phyloP scores from a whole-genome alignment of 495 filamentous ascomycete genomes.

The Patellaria atrata region DNA sequence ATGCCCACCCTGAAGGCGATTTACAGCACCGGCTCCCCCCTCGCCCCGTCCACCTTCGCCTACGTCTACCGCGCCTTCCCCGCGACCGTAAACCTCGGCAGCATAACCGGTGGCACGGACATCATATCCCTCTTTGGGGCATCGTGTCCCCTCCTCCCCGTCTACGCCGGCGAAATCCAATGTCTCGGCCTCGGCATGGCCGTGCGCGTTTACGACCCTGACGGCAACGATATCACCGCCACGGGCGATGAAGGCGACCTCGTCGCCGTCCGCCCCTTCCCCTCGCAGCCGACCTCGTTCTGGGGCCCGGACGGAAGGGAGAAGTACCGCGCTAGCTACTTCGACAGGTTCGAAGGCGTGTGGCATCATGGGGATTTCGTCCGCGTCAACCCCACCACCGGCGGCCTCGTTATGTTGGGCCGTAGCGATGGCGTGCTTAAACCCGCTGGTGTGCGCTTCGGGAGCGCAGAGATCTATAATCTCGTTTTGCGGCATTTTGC shows the following conservation, averaged over 20 bases:
- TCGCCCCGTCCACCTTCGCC: slow-evolving; percentile 83
- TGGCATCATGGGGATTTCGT: slow-evolving; percentile 98
- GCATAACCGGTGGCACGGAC: slow-evolving; percentile 82
- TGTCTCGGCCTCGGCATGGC: slow-evolving; percentile 85
- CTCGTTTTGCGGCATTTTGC: slow-evolving; percentile 69
- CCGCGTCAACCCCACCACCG: slow-evolving; percentile 54
- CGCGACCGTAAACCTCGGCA: slow-evolving; percentile 57
- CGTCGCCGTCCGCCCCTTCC: slow-evolving; percentile 76
- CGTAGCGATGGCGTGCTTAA: slow-evolving; percentile 68
- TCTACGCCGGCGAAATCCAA: slow-evolving; percentile 81
- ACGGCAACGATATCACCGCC: slow-evolving; percentile 35
- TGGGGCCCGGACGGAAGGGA: slow-evolving; percentile 58
- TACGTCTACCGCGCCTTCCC: slow-evolving; percentile 78
- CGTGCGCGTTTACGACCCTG: slow-evolving; percentile 58
- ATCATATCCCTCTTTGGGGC: slow-evolving; percentile 90
- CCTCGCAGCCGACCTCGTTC: slow-evolving; percentile 80
- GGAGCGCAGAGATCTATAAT: slow-evolving; percentile 81
- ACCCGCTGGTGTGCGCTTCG: slow-evolving; percentile 64
- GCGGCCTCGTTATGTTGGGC: slow-evolving; percentile 72
- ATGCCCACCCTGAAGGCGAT: slow-evolving; percentile 55
- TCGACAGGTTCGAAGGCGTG: slow-evolving; percentile 60
- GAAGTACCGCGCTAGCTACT: slow-evolving; percentile 73
- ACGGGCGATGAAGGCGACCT: slow-evolving; percentile 72
- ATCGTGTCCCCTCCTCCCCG: slow-evolving; percentile 71
- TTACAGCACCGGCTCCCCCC: slow-evolving; percentile 82